These are phyloP conservation scores for Aphanomyces stellatus DNA, from an alignment of 352 stramenopile species.

Conservation along the genomic window DNA sequence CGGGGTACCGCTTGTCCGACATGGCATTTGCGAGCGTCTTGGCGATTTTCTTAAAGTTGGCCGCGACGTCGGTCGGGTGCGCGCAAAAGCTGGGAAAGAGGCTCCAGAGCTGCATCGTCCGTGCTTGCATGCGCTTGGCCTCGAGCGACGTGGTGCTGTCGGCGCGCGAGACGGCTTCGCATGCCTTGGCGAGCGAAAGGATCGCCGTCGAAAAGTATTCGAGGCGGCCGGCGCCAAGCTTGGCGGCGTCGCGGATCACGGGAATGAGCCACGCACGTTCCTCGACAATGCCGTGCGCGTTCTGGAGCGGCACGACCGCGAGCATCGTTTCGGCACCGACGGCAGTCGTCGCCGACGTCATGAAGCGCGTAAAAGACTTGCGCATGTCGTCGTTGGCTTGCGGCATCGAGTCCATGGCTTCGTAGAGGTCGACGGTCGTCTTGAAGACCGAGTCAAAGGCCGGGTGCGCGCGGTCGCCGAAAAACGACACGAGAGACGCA, in stretches of 20 bases:
- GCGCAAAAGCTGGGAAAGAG: slow-evolving; percentile 76
- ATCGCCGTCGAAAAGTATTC: slow-evolving; percentile 66
- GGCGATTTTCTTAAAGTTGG: slow-evolving; percentile 77
- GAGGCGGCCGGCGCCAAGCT: slow-evolving; percentile 43
- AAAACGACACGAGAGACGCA: slow-evolving; percentile 62
- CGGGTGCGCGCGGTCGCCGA: slow-evolving; percentile 41
- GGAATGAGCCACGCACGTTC: slow-evolving; percentile 73
- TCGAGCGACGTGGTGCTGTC: slow-evolving; percentile 53
- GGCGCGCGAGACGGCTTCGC: slow-evolving; percentile 53
- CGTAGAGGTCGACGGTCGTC: slow-evolving; percentile 70
- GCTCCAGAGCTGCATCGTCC: slow-evolving; percentile 73
- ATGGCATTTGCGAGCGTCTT: slow-evolving; percentile 83
- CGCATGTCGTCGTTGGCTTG: slow-evolving; percentile 37
- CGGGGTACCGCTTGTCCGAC: slow-evolving; percentile 77
- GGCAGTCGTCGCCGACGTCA: slow-evolving; percentile 46
- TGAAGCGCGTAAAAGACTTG: slow-evolving; percentile 58
- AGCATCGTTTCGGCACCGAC: slow-evolving; percentile 63
- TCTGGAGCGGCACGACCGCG: slow-evolving; percentile 59
- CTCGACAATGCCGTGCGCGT: slow-evolving; percentile 64
- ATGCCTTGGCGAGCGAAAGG: slow-evolving; percentile 60
- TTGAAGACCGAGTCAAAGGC: slow-evolving; percentile 56
- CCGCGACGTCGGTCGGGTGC: slow-evolving; percentile 60
- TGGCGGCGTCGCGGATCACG: slow-evolving; percentile 63
- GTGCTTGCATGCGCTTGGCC: slow-evolving; percentile 65
- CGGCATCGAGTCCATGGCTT: slow-evolving; percentile 63